Conservation (phyloP, 2,329 filamentous ascomycete genomes). For the Spiromastix sp. region DNA sequence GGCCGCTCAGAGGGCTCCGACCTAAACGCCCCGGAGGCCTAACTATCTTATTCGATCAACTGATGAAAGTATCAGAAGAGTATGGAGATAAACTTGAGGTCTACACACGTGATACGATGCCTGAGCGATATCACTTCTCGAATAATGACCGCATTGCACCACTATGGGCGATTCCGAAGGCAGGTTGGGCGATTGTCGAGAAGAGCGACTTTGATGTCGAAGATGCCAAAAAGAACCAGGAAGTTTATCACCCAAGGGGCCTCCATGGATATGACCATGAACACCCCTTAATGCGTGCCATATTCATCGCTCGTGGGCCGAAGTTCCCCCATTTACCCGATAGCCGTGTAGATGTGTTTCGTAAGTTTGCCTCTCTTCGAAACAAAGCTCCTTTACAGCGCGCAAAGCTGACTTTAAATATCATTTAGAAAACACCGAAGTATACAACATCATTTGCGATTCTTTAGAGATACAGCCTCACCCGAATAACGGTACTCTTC, state of each 20-base stretch:
- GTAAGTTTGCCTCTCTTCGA: constrained; percentile 43
- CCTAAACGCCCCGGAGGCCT: constrained; percentile 62
- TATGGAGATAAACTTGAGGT: constrained; percentile 61
- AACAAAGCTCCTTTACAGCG: not conserved
- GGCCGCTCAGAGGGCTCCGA: constrained; percentile 83
- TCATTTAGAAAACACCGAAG: constrained; percentile 76
- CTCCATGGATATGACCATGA: constrained; percentile 93
- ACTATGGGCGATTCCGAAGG: constrained; percentile 84
- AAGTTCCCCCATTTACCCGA: constrained; percentile 81
- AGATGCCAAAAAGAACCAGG: constrained; percentile 51
- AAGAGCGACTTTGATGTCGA: constrained; percentile 67
- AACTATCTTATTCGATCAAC: constrained; percentile 52
- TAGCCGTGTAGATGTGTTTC: constrained; percentile 69
- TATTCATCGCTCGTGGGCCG: constrained; percentile 85
- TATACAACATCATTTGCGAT: constrained; percentile 92
- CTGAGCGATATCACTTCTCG: constrained; percentile 81
- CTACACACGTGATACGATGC: constrained; percentile 82
- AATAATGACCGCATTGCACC: constrained; percentile 85
- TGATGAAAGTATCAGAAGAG: constrained; percentile 42
- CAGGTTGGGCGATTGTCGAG: constrained; percentile 84
- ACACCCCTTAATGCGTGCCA: constrained; percentile 89
- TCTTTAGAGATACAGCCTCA: constrained; percentile 62
- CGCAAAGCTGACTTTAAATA: not conserved
- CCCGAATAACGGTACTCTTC: constrained; percentile 79
- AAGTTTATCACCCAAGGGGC: constrained; percentile 68